These are phyloP conservation scores for Fusarium nurragi DNA, from an alignment of 2,329 filamentous ascomycete genomes.

Conservation along the genomic window DNA sequence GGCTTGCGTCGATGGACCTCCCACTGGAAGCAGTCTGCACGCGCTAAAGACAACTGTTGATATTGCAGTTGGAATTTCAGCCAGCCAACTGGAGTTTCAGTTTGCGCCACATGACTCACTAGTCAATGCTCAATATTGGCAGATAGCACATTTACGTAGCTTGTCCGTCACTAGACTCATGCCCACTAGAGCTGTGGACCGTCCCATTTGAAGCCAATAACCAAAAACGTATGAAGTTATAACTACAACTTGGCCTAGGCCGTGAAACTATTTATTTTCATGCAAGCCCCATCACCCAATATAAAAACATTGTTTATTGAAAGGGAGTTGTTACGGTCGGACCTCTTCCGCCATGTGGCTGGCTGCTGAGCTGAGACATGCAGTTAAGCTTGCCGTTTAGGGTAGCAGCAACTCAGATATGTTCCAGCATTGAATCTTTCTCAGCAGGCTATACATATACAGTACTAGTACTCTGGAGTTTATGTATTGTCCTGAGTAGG, in stretches of 20 bases:
- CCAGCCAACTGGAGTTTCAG: not conserved
- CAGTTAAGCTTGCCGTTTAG: not conserved
- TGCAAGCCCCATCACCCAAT: not conserved
- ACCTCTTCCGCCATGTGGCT: not conserved
- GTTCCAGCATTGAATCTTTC: too few relatives aligned
- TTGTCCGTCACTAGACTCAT: not conserved
- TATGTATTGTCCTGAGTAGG: too few relatives aligned
- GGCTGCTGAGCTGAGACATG: not conserved
- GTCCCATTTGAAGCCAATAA: not conserved
- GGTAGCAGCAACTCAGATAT: not conserved
- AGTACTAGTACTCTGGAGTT: too few relatives aligned
- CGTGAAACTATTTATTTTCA: not conserved
- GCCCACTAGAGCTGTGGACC: not conserved
- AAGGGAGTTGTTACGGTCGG: too few relatives aligned
- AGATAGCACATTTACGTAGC: not conserved
- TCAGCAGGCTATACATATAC: too few relatives aligned
- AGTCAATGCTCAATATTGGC: not conserved
- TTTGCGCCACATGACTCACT: not conserved
- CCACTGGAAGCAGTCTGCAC: not conserved
- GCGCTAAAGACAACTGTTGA: not conserved
- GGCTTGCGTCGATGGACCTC: not conserved
- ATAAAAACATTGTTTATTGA: too few relatives aligned
- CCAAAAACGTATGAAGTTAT: rapidly evolving
- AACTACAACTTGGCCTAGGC: not conserved
- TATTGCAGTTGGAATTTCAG: slow-evolving; percentile 1